phyloP scores from a whole-genome alignment of 106 monocot species.

The Allium sativum region DNA sequence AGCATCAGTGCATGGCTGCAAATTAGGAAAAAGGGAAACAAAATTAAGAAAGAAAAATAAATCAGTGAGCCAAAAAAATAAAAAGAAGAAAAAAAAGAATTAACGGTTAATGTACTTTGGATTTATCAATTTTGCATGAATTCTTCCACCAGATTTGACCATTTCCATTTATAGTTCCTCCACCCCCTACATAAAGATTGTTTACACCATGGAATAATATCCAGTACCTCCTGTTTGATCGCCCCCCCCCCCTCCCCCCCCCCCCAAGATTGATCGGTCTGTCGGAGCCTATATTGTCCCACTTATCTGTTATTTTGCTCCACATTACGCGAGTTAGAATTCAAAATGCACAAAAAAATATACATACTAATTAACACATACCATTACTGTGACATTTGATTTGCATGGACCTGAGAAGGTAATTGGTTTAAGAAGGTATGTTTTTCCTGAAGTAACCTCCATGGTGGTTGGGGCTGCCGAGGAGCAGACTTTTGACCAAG shows the following conservation, averaged over 20 bases:
- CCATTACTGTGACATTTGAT: slow-evolving; percentile 35
- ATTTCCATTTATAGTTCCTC: slow-evolving; percentile 18
- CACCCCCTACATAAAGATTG: slow-evolving; percentile 13
- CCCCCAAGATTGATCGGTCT: slow-evolving; percentile 6
- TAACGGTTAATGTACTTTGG: not conserved
- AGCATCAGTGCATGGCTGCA: slow-evolving; percentile 65
- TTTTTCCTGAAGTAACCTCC: slow-evolving; percentile 14
- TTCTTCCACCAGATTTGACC: slow-evolving; percentile 20
- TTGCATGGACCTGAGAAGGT: slow-evolving; percentile 67
- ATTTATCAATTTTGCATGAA: slow-evolving; percentile 15
- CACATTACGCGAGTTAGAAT: not conserved
- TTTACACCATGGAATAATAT: slow-evolving; percentile 9
- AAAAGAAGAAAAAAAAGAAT: too few species aligned
- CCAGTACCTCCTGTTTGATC: slow-evolving; percentile 3
- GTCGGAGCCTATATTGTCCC: slow-evolving; percentile 14
- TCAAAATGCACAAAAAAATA: not conserved
- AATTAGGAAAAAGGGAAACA: not conserved
- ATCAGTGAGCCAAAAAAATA: too few species aligned
- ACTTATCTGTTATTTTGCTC: slow-evolving; percentile 2
- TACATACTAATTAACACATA: slow-evolving; percentile 10
- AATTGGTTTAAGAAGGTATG: slow-evolving; percentile 42
- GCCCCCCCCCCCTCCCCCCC: too few species aligned
- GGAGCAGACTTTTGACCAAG: slow-evolving; percentile 36
- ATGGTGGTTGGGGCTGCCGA: slow-evolving; percentile 8
- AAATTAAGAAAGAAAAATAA: too few species aligned